Evolutionary conservation across 2,329 filamentous ascomycete genomes (phyloP), one percentile per base, ranked within the genome.

Genomic region (Bipolaris oryzae): DNA sequence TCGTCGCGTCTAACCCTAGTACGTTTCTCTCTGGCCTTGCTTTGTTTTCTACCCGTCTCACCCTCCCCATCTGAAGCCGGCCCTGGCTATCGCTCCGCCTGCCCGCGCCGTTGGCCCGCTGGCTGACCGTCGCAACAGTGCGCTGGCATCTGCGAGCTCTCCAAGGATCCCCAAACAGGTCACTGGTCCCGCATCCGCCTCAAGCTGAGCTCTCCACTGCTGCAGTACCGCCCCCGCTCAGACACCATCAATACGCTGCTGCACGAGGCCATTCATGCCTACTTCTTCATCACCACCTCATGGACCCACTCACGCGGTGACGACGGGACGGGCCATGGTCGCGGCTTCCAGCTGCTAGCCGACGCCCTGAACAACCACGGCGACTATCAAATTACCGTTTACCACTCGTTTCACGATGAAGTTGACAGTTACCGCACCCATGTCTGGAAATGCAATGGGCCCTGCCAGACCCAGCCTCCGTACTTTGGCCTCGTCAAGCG

Each of bases 341-440:
- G 58, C 9, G 78, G 78, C 5, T 80, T 80, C 53, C 74, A 78
- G 42, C 60, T 79, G 15, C 68, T 80, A 1, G 78, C 78, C 2
- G 75, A 78, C 53, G 76, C 77, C n/a, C 77, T 80, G 53, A 80
- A 79, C 55, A 74, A 71, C 47, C 78, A 80, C 53, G 77, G 76
- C 37, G 66, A 62, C 47, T 79, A 79, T 51, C 58, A 74, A 3
- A 66, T 80, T 23, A 78, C 77, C 28, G 64, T 80, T 10, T 80
- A 72, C 56, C 78, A 80, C 61, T 77, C 75, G 3, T 80, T 80
- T 51, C 78, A 80, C 56, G 77, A 80, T 35, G 78, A 80, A 60
- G 78, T 80, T 11, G 77, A 80, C 18, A 78, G 74, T 63, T 80
- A 77, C 55, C 70, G 78, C 16, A 80, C 76, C 7, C 78, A 80